Evolutionary conservation across 805 yeast genomes (phyloP), one percentile per base, ranked within the genome.

Genomic region (Wickerhamiella australiensis): DNA sequence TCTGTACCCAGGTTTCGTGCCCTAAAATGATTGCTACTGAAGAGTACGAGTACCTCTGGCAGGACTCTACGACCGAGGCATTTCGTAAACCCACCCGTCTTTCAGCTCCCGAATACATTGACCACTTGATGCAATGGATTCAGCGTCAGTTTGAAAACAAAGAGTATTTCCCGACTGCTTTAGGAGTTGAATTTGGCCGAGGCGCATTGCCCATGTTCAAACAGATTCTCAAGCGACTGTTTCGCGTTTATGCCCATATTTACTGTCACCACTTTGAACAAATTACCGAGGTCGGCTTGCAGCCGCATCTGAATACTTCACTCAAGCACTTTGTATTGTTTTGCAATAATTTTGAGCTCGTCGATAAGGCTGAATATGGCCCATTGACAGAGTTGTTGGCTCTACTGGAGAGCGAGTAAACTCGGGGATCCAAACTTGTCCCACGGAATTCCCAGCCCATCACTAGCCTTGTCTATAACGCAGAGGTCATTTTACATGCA

Each of bases 231-330:
- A 86, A 90, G 66, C 76, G 98, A 56, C 70, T 92, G 46, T 92
- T 88, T 66, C 75, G 98, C 63, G 87, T 92, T 3, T 92, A 92
- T 61, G 97, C 98, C 1, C 99, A 92, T 67, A 85, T 92, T 41
- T 92, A 92, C 66, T 92, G 98, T 62, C 97, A 92, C 62, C 99
- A 92, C 65, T 90, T 92, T 65, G 95, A 87, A 62, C 96, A 90
- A 65, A 84, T 92, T 51, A 77, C 87, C 37, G 97, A 88, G 63
- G 72, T 92, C 57, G 95, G 95, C 2, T 70, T 90, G 58, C 96
- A 88, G 64, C 83, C 94, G 11, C 95, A 90, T 59, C 72, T 90
- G 56, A 92, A 92, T 63, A 90, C 98, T 5, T 82, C 95, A 59
- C 77, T 90, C 60, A 92, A 94, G 68, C 98, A 90, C 64, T 92